These are phyloP conservation scores for Ceratocystis variospora DNA, from an alignment of 2,329 filamentous ascomycete species.

Conservation along the genomic window DNA sequence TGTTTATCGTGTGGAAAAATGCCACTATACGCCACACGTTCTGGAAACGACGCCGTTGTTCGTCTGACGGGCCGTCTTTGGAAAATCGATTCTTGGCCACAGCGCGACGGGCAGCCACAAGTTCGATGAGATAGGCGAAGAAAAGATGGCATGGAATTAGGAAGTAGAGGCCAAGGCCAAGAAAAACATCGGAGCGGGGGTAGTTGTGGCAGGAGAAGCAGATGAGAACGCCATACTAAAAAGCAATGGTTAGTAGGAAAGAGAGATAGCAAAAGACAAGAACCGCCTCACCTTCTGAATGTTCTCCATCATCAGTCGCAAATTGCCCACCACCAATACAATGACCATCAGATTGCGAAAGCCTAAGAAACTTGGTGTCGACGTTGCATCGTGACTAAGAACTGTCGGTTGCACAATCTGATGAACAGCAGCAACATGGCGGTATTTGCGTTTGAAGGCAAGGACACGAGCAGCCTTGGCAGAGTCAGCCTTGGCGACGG, in stretches of 20 bases:
- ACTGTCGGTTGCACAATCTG: constrained; percentile 58
- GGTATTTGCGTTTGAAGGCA: constrained; percentile 48
- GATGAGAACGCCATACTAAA: constrained; percentile 82
- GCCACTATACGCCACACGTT: constrained; percentile 69
- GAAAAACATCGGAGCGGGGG: constrained; percentile 58
- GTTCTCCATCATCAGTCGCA: constrained; percentile 92
- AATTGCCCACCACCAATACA: constrained; percentile 80
- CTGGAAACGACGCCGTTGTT: constrained; percentile 53
- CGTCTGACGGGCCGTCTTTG: constrained; percentile 33
- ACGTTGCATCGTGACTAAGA: constrained; percentile 67
- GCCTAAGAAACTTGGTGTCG: constrained; percentile 71
- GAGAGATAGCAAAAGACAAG: background rate
- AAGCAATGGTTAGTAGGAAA: constrained; percentile 15
- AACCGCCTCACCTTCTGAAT: constrained; percentile 59
- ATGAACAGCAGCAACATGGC: constrained; percentile 83
- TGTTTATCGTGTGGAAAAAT: constrained; percentile 68
- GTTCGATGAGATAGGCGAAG: constrained; percentile 78
- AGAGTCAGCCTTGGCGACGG: background rate
- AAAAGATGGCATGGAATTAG: constrained; percentile 84
- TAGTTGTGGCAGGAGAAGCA: constrained; percentile 86
- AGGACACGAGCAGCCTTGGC: constrained; percentile 15
- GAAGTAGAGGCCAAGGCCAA: constrained; percentile 67
- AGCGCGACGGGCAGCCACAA: constrained; percentile 67
- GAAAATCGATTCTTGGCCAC: constrained; percentile 36
- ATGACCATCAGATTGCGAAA: constrained; percentile 96